phyloP scores from a whole-genome alignment of 495 filamentous ascomycete genomes.

The Penicillium robsamsonii region DNA sequence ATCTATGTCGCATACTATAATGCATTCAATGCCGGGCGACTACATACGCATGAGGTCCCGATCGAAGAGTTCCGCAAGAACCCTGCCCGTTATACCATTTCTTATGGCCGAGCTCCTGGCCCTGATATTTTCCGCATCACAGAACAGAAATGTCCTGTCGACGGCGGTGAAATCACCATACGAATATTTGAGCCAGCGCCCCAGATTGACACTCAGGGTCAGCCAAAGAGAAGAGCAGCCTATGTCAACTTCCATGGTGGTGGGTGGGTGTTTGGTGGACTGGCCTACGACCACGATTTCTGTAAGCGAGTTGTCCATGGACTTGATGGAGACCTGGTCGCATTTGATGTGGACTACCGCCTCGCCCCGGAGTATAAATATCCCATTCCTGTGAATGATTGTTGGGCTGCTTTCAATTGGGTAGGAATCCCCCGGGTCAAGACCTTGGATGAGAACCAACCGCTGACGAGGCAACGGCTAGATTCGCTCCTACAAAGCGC shows the following conservation, averaged over 20 bases:
- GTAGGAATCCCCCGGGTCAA: slow-evolving; percentile 14
- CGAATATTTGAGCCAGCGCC: slow-evolving; percentile 40
- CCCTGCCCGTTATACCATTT: slow-evolving; percentile 36
- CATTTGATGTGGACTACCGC: slow-evolving; percentile 41
- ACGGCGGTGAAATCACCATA: slow-evolving; percentile 36
- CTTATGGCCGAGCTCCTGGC: slow-evolving; percentile 35
- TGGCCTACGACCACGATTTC: slow-evolving; percentile 35
- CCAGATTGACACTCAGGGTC: slow-evolving; percentile 26
- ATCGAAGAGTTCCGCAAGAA: slow-evolving; percentile 46
- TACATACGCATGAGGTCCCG: slow-evolving; percentile 42
- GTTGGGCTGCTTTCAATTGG: slow-evolving; percentile 45
- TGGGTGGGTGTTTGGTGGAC: slow-evolving; percentile 42
- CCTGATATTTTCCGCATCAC: slow-evolving; percentile 40
- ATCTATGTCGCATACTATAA: slow-evolving; percentile 39
- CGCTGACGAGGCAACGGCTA: slow-evolving; percentile 8
- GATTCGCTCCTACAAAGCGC: slow-evolving; percentile 34
- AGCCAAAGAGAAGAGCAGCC: slow-evolving; percentile 35
- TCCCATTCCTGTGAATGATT: slow-evolving; percentile 37
- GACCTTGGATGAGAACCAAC: not conserved
- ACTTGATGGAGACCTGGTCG: slow-evolving; percentile 37
- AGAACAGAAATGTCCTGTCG: slow-evolving; percentile 38
- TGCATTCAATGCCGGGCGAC: slow-evolving; percentile 39
- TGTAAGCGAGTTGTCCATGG: slow-evolving; percentile 38
- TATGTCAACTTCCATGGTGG: slow-evolving; percentile 44
- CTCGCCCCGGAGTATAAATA: slow-evolving; percentile 38